phyloP scores from a whole-genome alignment of 805 yeast species.

The Myxozyma lipomycoides region DNA sequence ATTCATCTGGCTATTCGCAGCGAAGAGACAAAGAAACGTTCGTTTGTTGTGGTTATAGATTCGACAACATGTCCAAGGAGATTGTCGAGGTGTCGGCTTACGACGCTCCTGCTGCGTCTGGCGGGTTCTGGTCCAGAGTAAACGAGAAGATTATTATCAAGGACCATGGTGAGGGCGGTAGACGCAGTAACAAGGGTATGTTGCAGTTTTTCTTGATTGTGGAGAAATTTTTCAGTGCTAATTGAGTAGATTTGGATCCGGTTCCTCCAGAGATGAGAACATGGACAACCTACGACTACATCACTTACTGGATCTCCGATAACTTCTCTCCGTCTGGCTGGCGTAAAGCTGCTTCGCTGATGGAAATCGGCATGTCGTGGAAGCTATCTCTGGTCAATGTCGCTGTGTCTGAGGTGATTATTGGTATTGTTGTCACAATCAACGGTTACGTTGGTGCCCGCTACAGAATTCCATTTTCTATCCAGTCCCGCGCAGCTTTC shows the following conservation, averaged over 20 bases:
- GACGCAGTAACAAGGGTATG: slow-evolving; percentile 10
- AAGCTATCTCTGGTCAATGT: slow-evolving; percentile 45
- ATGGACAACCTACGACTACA: slow-evolving; percentile 45
- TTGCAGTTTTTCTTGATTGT: not conserved
- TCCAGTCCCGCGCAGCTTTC: slow-evolving; percentile 44
- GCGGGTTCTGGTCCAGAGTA: slow-evolving; percentile 11
- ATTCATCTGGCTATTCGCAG: too few species aligned
- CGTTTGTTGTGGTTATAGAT: too few species aligned
- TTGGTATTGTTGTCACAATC: slow-evolving; percentile 41
- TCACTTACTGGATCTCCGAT: slow-evolving; percentile 31
- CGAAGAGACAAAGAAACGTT: too few species aligned
- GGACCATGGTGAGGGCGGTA: slow-evolving; percentile 5
- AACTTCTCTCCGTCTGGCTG: slow-evolving; percentile 41
- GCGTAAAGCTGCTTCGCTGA: slow-evolving; percentile 44
- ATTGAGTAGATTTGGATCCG: slow-evolving; percentile 22
- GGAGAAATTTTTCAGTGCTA: not conserved
- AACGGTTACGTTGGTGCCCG: slow-evolving; percentile 48
- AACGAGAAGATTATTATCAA: slow-evolving; percentile 9
- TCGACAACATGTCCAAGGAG: not conserved
- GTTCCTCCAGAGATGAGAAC: slow-evolving; percentile 38
- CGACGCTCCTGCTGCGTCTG: not conserved
- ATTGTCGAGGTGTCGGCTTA: not conserved
- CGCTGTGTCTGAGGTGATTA: slow-evolving; percentile 43
- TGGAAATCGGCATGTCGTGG: slow-evolving; percentile 45
- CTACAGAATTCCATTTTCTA: slow-evolving; percentile 50